Percentiles rank a stretch among this genome's conserved stretches.
phyloP scores from a whole-genome alignment of 495 filamentous ascomycete species.

The Articulospora tetracladia region DNA sequence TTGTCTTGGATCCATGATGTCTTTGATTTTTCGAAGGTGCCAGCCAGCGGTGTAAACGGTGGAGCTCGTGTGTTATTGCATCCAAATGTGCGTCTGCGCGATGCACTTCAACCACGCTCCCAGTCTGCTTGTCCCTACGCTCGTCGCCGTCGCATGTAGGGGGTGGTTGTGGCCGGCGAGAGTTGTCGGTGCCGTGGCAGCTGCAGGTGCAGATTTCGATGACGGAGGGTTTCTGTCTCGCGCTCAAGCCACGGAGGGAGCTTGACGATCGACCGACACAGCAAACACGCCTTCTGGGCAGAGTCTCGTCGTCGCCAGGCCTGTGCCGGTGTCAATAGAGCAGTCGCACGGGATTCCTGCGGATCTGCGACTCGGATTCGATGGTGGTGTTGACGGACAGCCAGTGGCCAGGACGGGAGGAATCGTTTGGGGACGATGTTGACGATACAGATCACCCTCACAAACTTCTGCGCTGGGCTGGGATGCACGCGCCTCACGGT shows the following conservation, averaged over 20 bases:
- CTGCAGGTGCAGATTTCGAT: neutral
- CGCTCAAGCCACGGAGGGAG: neutral
- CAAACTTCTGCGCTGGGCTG: neutral
- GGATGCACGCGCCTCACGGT: neutral
- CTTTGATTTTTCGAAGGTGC: too few relatives aligned
- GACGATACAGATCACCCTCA: neutral
- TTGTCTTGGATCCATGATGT: constrained; percentile 31
- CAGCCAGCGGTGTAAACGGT: constrained; percentile 4
- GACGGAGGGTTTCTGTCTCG: neutral
- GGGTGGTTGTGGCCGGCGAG: neutral
- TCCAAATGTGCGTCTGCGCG: too few relatives aligned
- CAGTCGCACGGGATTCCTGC: neutral
- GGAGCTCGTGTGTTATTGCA: constrained; percentile 1
- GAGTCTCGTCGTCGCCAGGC: too few relatives aligned
- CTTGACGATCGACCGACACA: neutral
- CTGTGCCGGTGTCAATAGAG: too few relatives aligned
- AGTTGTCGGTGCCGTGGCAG: neutral
- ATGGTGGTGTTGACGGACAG: neutral
- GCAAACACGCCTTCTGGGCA: neutral
- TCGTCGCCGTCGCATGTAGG: neutral
- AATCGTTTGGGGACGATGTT: neutral
- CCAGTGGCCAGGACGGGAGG: too few relatives aligned
- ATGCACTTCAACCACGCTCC: too few relatives aligned
- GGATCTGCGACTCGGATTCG: neutral
- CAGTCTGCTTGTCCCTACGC: neutral